Conservation (phyloP, 148 eudicot species). For the Rhododendron ferrugineum region DNA sequence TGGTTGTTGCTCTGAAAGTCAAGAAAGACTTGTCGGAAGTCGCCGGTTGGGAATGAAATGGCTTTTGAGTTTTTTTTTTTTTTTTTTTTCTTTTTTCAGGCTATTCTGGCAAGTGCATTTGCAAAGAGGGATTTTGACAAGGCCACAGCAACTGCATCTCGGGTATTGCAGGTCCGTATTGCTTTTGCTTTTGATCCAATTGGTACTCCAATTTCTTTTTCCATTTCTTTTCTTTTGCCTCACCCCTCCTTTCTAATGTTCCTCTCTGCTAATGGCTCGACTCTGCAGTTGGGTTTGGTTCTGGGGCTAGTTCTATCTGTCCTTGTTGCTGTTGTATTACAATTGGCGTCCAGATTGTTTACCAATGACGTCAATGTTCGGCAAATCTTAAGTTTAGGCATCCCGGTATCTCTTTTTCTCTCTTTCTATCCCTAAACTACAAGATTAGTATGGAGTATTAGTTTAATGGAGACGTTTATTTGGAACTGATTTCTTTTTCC, state of each 20-base stretch:
- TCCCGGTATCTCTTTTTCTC: conserved; percentile 31
- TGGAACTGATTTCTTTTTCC: not conserved
- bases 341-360: conserved; percentile 23
- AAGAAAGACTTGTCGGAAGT: too few relatives aligned
- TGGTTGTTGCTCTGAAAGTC: too few relatives aligned
- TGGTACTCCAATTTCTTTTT: not conserved
- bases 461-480: not conserved
- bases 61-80: not conserved
- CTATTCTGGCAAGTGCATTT: conserved; percentile 48
- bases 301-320: conserved; percentile 32
- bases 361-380: conserved; percentile 31
- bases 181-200: not conserved
- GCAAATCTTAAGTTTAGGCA: conserved; percentile 28
- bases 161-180: conserved; percentile 35
- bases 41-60: not conserved
- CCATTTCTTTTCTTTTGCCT: not conserved
- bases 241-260: not conserved
- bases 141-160: conserved; percentile 33
- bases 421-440: not conserved
- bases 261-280: not conserved
- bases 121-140: conserved; percentile 33
- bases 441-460: not conserved
- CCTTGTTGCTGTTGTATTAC: conserved; percentile 25
- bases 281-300: conserved; percentile 33
- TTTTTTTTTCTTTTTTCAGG: conserved; percentile 13